Evolutionary conservation across 129 eudicot genomes (phyloP).

Genomic region (Glebionis coronaria): DNA sequence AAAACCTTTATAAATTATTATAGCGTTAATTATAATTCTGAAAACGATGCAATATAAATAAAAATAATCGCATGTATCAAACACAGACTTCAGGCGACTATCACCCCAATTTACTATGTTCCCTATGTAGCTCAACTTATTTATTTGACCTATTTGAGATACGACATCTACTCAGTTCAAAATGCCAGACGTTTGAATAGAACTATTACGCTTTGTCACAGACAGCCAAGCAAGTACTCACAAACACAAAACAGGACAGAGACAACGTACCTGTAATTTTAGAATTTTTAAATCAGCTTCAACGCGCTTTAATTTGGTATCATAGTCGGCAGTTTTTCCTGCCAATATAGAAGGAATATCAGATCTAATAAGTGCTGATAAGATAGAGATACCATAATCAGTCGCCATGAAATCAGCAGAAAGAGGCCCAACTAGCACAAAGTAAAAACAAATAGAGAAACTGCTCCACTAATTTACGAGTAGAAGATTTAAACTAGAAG

Average conservation of each 20-base stretch:
- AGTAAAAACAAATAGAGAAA: too few relatives aligned
- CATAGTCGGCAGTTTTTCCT: slow-evolving; percentile 52
- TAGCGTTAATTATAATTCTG: too few relatives aligned
- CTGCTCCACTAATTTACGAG: too few relatives aligned
- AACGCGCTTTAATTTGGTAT: slow-evolving; percentile 52
- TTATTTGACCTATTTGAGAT: neutral
- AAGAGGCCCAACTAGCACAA: neutral
- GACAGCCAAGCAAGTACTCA: neutral
- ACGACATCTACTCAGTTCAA: neutral
- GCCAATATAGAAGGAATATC: slow-evolving; percentile 25
- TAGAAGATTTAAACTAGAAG: too few relatives aligned
- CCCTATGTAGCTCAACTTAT: neutral
- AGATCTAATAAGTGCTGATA: slow-evolving; percentile 1
- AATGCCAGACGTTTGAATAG: neutral
- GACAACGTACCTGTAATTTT: slow-evolving; percentile 61
- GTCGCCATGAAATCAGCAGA: neutral
- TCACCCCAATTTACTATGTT: neutral
- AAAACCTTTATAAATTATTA: too few relatives aligned
- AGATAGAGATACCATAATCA: slow-evolving; percentile 1
- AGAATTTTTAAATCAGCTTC: slow-evolving; percentile 89
- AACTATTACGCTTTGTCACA: slow-evolving; percentile 6
- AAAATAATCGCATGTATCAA: neutral
- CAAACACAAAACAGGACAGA: neutral
- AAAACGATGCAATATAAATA: too few relatives aligned
- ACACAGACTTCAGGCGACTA: neutral